Evolutionary conservation across 2,329 filamentous ascomycete species (phyloP), one percentile per base, ranked within the genome.

Genomic region (Xylariaceae sp.): DNA sequence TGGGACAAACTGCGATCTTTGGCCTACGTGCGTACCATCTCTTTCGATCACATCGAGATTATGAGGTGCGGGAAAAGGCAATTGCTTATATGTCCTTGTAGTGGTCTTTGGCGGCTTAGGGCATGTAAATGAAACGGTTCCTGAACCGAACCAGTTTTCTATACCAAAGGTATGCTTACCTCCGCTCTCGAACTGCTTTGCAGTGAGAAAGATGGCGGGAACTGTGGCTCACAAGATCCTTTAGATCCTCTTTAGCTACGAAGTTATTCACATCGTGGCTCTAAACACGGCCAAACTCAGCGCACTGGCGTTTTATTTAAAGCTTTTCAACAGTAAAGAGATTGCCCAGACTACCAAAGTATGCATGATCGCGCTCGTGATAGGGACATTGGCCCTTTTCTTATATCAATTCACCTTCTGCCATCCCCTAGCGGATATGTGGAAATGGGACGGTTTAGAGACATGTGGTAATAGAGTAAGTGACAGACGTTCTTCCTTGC

Each of bases 331-430:
- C 33, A 47, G 33, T 22, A 44, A 45, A 22, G 42, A 44, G 22
- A 41, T 52, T 14, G 41, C 37, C 5, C 41, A 17, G n/a, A 32
- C 44, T 17, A 55, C 49, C n/a, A 44, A 44, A 37, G 49, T 35
- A 38, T 45, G 47, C 27, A 45, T 54, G 36, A 2, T 48, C 23
- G 48, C 42, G 3, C 37, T 54, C 23, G 41, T 42, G 4, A 32
- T 46, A 10, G 47, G 49, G 12, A 50, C 44, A 4, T 12, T 42
- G 6, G 49, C 42, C 12, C 40, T 55, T 10, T n/a, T 55, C 21
- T n/a, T 55, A 23, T 55, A 50, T 49, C 48, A 55, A 23, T 54
- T 54, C 29, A 40, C 53, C 19, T 55, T 55, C 38, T 55, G 53
- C 21, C 53, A 42, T 6, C 53, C 53, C 3, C 44, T 55, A 12